A percentile compares a stretch with the other conserved stretches of the same genome.
Evolutionary conservation across 2,329 filamentous ascomycete genomes (phyloP).

Genomic region (Arthroderma sp.): DNA sequence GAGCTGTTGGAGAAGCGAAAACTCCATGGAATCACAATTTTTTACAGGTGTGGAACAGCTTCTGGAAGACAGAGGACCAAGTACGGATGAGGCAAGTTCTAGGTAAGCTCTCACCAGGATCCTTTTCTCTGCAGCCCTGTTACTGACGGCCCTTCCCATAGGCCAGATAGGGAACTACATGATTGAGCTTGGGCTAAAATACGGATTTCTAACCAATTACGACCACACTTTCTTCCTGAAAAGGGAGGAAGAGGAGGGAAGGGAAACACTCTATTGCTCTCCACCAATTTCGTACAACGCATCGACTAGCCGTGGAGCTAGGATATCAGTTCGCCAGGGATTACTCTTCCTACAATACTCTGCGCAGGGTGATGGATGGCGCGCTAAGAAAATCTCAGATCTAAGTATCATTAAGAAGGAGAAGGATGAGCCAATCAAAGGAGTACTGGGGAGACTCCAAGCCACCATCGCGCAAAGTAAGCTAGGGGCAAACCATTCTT

Average conservation of each 20-base stretch:
- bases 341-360: slow-evolving; percentile 7
- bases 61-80: background rate
- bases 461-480: background rate
- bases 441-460: background rate
- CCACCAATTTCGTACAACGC: background rate
- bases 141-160: slow-evolving; percentile 1
- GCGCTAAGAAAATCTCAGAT: background rate
- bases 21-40: slow-evolving; percentile 12
- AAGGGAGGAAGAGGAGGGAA: background rate
- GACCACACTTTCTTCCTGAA: slow-evolving; percentile 9
- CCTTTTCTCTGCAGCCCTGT: background rate
- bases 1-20: slow-evolving; percentile 7
- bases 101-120: background rate
- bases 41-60: background rate
- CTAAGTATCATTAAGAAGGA: background rate
- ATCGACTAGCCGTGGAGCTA: background rate
- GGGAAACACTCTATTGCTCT: background rate
- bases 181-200: slow-evolving; percentile 8
- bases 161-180: slow-evolving; percentile 12
- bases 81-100: background rate
- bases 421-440: background rate
- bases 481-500: background rate
- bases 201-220: slow-evolving; percentile 11
- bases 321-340: slow-evolving; percentile 8
- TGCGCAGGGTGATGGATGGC: background rate